Conservation (phyloP, 2,329 filamentous ascomycete species). For the Pseudopyricularia cyperi region DNA sequence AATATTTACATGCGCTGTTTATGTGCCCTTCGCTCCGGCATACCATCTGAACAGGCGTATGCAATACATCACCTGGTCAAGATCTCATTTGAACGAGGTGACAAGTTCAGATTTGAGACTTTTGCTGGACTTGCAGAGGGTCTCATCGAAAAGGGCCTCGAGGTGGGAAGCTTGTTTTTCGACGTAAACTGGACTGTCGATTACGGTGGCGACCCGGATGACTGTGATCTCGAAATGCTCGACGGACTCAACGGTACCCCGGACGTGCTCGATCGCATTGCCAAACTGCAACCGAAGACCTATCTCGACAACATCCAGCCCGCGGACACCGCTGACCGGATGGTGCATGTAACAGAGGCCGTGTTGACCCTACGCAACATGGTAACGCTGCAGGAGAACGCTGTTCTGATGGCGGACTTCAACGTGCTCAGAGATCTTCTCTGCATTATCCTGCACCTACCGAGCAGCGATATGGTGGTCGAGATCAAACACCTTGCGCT, state of each 20-base stretch:
- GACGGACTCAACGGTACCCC: conserved; percentile 54
- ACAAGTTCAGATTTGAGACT: conserved; percentile 90
- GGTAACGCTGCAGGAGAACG: conserved; percentile 87
- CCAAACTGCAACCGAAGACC: conserved; percentile 43
- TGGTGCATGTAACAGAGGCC: conserved; percentile 74
- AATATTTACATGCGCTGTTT: conserved; percentile 88
- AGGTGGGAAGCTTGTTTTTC: conserved; percentile 68
- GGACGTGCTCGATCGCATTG: conserved; percentile 61
- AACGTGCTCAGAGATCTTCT: conserved; percentile 68
- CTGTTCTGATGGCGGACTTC: conserved; percentile 63
- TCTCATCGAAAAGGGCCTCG: conserved; percentile 70
- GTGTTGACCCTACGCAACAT: conserved; percentile 86
- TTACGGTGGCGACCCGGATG: conserved; percentile 44
- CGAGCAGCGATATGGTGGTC: conserved; percentile 54
- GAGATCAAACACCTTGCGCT: conserved; percentile 86
- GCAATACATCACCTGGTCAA: conserved; percentile 88
- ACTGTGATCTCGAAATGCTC: conserved; percentile 33
- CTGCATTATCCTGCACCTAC: conserved; percentile 69
- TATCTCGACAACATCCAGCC: conserved; percentile 60
- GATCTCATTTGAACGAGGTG: conserved; percentile 86
- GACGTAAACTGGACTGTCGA: conserved; percentile 69
- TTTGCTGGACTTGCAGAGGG: conserved; percentile 83
- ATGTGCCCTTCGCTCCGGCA: conserved; percentile 66
- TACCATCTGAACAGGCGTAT: conserved; percentile 78
- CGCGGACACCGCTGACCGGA: conserved; percentile 52